Conservation (phyloP, 2,329 filamentous ascomycete species). For the Botrytis aclada region DNA sequence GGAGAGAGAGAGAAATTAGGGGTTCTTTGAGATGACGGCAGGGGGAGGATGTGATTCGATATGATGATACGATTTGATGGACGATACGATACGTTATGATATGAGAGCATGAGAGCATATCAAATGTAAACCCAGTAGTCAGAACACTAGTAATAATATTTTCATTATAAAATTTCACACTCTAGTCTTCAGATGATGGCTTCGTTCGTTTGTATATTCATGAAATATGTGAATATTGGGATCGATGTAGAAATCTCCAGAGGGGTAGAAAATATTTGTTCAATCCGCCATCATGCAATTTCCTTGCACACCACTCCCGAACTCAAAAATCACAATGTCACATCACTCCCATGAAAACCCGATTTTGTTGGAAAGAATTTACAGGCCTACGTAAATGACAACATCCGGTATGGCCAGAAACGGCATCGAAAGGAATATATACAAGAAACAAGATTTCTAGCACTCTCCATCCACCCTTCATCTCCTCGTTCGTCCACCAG, state of each 20-base stretch:
- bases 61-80: neutral
- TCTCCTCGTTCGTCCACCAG: neutral
- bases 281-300: too few relatives aligned
- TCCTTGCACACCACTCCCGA: neutral
- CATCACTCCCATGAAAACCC: neutral
- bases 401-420: neutral
- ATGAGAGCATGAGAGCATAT: neutral
- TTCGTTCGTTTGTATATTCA: neutral
- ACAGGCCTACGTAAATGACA: neutral
- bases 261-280: rapidly evolving
- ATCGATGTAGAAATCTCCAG: neutral
- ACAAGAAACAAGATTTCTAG: neutral
- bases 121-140: neutral
- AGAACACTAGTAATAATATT: neutral
- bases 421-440: neutral
- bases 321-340: neutral
- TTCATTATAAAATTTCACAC: neutral
- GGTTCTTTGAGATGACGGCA: neutral
- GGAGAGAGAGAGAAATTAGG: neutral
- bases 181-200: neutral
- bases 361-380: neutral
- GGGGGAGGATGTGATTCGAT: neutral
- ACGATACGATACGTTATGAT: neutral
- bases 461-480: neutral
- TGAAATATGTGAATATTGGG: neutral